Conservation (phyloP, 257 asterid species). For the Penstemon davidsonii region DNA sequence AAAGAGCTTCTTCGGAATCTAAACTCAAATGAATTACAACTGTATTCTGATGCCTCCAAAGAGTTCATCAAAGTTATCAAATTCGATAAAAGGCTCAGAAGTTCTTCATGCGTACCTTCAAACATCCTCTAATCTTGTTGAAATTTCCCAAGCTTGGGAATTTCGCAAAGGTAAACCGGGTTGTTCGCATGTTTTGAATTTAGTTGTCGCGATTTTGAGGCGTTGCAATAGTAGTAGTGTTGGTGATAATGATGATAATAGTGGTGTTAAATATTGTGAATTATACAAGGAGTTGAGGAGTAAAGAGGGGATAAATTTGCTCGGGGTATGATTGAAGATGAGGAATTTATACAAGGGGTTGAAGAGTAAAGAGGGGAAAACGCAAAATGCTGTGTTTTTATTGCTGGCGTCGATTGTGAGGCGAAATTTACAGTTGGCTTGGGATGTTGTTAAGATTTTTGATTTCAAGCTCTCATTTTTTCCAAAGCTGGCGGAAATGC, state of each 20-base stretch:
- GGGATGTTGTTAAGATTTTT: conserved; percentile 70
- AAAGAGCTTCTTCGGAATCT: conserved; percentile 74
- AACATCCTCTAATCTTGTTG: conserved; percentile 57
- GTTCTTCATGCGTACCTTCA: conserved; percentile 42
- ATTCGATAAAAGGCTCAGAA: conserved; percentile 56
- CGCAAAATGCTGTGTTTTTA: conserved; percentile 61
- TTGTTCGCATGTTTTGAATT: conserved; percentile 46
- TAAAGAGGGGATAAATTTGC: conserved; percentile 58
- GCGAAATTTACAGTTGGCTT: conserved; percentile 66
- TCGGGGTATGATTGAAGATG: conserved; percentile 49
- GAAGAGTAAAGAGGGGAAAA: conserved; percentile 63
- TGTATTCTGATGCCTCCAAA: conserved; percentile 62
- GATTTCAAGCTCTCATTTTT: conserved; percentile 62
- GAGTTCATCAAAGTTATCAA: conserved; percentile 62
- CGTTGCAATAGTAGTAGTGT: conserved; percentile 35
- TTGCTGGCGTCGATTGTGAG: conserved; percentile 64
- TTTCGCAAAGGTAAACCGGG: conserved; percentile 56
- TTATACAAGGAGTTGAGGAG: conserved; percentile 13
- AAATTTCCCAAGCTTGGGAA: conserved; percentile 79
- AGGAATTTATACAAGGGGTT: conserved; percentile 68
- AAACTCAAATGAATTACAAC: conserved; percentile 55
- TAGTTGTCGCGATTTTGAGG: conserved; percentile 54
- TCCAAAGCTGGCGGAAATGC: conserved; percentile 54
- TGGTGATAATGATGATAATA: conserved; percentile 23
- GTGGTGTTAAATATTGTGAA: conserved; percentile 24